These are phyloP conservation scores for Neonectria magnoliae DNA, from an alignment of 2,329 filamentous ascomycete genomes.

Conservation along the genomic window DNA sequence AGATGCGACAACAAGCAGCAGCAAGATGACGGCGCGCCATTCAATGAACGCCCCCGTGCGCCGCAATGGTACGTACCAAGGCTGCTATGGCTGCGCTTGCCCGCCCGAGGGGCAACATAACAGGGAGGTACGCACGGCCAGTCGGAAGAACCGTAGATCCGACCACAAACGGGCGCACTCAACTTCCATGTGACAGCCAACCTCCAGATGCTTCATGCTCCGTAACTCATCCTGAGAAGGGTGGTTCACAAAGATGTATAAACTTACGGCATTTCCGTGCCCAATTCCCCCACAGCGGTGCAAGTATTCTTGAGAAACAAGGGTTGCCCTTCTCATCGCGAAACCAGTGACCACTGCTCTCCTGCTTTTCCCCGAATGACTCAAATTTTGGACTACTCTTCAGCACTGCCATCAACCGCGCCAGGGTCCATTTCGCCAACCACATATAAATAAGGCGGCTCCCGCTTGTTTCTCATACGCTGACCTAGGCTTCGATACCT, in stretches of 20 bases:
- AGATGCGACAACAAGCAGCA: constrained; percentile 17
- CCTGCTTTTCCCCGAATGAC: constrained; percentile 8
- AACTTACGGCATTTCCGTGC: too few relatives aligned
- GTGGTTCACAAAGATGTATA: too few relatives aligned
- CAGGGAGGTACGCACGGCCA: not conserved
- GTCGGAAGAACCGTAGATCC: not conserved
- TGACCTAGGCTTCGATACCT: not conserved
- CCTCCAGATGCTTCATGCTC: too few relatives aligned
- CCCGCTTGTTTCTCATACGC: not conserved
- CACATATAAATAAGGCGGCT: not conserved
- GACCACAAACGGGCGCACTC: not conserved
- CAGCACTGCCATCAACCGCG: not conserved
- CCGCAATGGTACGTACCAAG: constrained; percentile 14
- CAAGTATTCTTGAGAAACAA: too few relatives aligned
- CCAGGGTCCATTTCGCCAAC: not conserved
- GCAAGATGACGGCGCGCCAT: constrained; percentile 20
- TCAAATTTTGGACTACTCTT: constrained; percentile 1
- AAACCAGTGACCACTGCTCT: not conserved
- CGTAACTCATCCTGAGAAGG: too few relatives aligned
- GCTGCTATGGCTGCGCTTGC: not conserved
- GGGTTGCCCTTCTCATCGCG: not conserved
- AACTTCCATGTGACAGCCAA: too few relatives aligned
- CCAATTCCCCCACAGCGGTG: too few relatives aligned
- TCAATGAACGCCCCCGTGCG: not conserved
- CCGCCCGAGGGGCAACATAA: not conserved